These are phyloP conservation scores for Croton laevigatus DNA, from an alignment of 441 rosid genomes.

Conservation along the genomic window DNA sequence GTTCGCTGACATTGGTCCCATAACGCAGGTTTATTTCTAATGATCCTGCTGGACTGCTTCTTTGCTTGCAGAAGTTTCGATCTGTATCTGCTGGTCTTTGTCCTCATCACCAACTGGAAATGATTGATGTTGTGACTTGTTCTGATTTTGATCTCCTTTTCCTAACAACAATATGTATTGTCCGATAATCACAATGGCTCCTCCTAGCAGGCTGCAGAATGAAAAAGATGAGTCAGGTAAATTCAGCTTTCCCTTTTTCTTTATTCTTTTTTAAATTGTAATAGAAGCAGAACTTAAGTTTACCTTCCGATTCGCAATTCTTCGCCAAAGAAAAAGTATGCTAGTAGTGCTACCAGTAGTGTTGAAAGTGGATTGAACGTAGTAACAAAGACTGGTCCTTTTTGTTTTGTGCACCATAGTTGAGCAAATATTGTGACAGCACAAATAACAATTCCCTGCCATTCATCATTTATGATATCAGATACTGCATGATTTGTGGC, in stretches of 20 bases:
- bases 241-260: too few species aligned
- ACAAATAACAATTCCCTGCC: conserved; percentile 40
- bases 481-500: not conserved
- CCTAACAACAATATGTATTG: conserved; percentile 33
- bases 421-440: conserved; percentile 30
- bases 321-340: conserved; percentile 52
- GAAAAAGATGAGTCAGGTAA: conserved; percentile 14
- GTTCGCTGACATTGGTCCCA: not conserved
- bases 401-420: conserved; percentile 48
- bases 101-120: conserved; percentile 16
- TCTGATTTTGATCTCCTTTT: conserved; percentile 28
- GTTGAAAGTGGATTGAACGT: conserved; percentile 49
- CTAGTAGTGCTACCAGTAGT: conserved; percentile 35
- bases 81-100: conserved; percentile 3
- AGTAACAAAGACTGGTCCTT: conserved; percentile 53
- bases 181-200: conserved; percentile 33
- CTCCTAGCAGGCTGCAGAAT: conserved; percentile 34
- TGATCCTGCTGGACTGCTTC: not conserved
- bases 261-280: not conserved
- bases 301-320: conserved; percentile 43
- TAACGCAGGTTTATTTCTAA: conserved; percentile 10
- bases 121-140: conserved; percentile 20
- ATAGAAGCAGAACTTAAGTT: not conserved
- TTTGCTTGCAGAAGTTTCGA: conserved; percentile 18
- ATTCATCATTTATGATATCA: conserved; percentile 1